phyloP scores from a whole-genome alignment of 2,329 filamentous ascomycete genomes.

The Emmonsia crescens region DNA sequence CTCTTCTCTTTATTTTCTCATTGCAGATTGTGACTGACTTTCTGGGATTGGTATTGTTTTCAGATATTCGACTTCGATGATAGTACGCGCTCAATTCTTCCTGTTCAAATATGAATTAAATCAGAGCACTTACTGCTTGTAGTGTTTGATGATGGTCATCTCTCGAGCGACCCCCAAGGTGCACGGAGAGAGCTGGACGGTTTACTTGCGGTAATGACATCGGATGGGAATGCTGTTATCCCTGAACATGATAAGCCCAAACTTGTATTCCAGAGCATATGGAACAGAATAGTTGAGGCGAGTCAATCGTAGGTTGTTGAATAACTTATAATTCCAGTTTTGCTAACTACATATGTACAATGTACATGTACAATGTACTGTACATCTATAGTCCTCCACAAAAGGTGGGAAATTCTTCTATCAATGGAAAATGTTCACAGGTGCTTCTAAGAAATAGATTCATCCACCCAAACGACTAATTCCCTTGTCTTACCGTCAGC shows the following conservation, averaged over 20 bases:
- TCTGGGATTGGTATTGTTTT: neutral
- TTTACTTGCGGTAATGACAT: neutral
- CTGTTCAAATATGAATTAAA: neutral
- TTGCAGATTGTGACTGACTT: neutral
- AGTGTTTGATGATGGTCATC: neutral
- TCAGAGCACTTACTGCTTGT: neutral
- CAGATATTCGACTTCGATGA: constrained; percentile 1
- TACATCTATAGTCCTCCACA: neutral
- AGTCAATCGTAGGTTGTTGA: constrained; percentile 5
- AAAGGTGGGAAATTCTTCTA: neutral
- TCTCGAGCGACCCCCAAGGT: neutral
- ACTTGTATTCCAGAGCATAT: constrained; percentile 21
- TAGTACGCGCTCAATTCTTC: neutral
- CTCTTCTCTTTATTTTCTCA: neutral
- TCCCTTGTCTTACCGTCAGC: neutral
- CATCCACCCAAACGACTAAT: neutral
- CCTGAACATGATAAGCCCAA: constrained; percentile 18
- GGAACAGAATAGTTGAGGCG: constrained; percentile 15
- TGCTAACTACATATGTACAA: neutral
- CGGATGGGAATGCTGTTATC: neutral
- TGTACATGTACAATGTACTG: neutral
- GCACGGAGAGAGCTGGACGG: neutral
- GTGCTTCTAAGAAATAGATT: neutral
- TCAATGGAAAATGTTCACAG: neutral
- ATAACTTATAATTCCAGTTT: neutral